phyloP scores from a whole-genome alignment of 2,329 filamentous ascomycete species.

The Aspergillus sojae region DNA sequence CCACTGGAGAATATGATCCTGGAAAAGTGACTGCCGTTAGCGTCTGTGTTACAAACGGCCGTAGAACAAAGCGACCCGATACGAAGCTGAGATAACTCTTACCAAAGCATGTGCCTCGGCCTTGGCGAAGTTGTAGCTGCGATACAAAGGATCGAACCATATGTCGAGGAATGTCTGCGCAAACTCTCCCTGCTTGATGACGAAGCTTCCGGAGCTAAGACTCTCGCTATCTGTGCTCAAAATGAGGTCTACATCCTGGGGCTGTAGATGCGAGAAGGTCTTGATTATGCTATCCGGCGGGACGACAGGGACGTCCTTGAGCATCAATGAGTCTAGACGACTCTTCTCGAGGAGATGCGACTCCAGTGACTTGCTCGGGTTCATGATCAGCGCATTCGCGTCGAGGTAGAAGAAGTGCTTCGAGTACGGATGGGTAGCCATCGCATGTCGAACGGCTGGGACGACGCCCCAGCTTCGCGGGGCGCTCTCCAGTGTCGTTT shows the following conservation, averaged over 20 bases:
- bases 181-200: constrained; percentile 85
- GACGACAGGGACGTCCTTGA: constrained; percentile 82
- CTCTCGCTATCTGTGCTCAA: constrained; percentile 84
- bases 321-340: constrained; percentile 76
- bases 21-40: constrained; percentile 30
- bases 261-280: constrained; percentile 81
- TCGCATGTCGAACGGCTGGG: constrained; percentile 84
- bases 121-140: constrained; percentile 94
- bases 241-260: constrained; percentile 76
- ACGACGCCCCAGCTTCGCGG: constrained; percentile 64
- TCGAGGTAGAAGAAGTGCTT: constrained; percentile 88
- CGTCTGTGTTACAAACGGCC: not conserved
- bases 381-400: constrained; percentile 85
- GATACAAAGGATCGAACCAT: constrained; percentile 94
- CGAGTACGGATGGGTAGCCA: constrained; percentile 75
- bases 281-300: constrained; percentile 96
- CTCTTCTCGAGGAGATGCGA: constrained; percentile 68
- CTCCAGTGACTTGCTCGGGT: constrained; percentile 70
- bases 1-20: constrained; percentile 94
- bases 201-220: constrained; percentile 73
- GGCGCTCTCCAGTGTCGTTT: constrained; percentile 43
- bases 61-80: not conserved
- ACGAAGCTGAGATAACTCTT: constrained; percentile 36
- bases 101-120: constrained; percentile 90
- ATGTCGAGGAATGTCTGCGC: constrained; percentile 89